phyloP scores from a whole-genome alignment of 306 rosid genomes.

The Prunus campanulata region DNA sequence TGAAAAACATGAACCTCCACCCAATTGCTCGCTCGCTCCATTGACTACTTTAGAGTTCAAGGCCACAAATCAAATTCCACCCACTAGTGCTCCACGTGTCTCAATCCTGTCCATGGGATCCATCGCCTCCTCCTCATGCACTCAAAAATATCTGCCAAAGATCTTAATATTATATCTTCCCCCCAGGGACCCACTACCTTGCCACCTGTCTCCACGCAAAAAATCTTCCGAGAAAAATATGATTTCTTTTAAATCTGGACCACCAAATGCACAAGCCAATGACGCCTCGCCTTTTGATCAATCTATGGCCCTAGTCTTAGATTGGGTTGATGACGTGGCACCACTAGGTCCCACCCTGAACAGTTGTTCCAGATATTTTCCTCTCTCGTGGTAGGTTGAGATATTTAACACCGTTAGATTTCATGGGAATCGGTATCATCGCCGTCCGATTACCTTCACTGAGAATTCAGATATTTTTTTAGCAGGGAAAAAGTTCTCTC shows the following conservation, averaged over 20 bases:
- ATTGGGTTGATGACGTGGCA: slow-evolving; percentile 56
- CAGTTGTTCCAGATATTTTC: slow-evolving; percentile 45
- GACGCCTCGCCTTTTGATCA: slow-evolving; percentile 27
- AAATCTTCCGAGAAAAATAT: neutral
- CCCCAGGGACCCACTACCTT: neutral
- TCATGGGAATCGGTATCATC: neutral
- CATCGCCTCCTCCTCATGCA: slow-evolving; percentile 13
- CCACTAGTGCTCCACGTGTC: slow-evolving; percentile 34
- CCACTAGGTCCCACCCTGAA: neutral
- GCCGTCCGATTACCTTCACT: slow-evolving; percentile 41
- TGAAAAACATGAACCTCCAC: neutral
- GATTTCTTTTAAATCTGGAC: slow-evolving; percentile 33
- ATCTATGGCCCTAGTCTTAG: slow-evolving; percentile 23
- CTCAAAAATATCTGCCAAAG: slow-evolving; percentile 44
- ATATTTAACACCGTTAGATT: slow-evolving; percentile 36
- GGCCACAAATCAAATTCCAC: slow-evolving; percentile 34
- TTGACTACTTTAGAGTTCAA: slow-evolving; percentile 17
- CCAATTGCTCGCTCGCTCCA: neutral
- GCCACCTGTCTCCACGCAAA: slow-evolving; percentile 13
- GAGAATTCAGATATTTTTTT: slow-evolving; percentile 23
- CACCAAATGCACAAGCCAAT: slow-evolving; percentile 48
- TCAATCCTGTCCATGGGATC: slow-evolving; percentile 16
- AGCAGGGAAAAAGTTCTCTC: neutral
- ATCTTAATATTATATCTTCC: neutral
- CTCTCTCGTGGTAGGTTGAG: neutral